Percentiles rank a stretch among this genome's conserved stretches.
Evolutionary conservation across 306 rosid genomes (phyloP).

Genomic region (Malus orientalis): DNA sequence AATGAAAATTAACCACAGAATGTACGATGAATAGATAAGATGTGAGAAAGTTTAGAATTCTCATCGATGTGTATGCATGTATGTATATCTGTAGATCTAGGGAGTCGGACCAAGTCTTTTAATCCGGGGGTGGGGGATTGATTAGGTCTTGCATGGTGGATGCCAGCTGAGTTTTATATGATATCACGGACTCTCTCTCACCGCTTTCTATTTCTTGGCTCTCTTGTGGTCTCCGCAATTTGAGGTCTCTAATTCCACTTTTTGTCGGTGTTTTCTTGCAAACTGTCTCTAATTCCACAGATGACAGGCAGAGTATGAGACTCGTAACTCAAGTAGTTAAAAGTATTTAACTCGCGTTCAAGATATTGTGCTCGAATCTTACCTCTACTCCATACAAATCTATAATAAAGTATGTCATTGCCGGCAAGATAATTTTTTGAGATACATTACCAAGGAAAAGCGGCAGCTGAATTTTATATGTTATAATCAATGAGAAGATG

Average conservation of each 20-base stretch:
- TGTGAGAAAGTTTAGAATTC: too few species aligned
- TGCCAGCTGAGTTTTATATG: slow-evolving; percentile 22
- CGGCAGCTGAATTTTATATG: too few species aligned
- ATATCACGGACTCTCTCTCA: neutral
- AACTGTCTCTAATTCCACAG: neutral
- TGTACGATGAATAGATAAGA: too few species aligned
- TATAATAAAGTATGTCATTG: neutral
- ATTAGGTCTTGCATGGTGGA: slow-evolving; percentile 22
- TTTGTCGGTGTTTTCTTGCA: neutral
- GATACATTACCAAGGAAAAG: neutral
- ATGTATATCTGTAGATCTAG: neutral
- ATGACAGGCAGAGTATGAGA: neutral
- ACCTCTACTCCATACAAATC: neutral
- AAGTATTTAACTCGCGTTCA: neutral
- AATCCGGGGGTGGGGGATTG: neutral
- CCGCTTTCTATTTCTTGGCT: slow-evolving; percentile 3
- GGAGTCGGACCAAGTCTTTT: slow-evolving; percentile 3
- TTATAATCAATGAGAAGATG: too few species aligned
- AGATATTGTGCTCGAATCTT: too few species aligned
- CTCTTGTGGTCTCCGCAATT: slow-evolving; percentile 15
- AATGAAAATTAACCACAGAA: too few species aligned
- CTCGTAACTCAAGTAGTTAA: neutral
- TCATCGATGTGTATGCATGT: too few species aligned
- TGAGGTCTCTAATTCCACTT: neutral
- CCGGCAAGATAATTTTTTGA: too few species aligned